These are phyloP conservation scores for Castanopsis chinensis DNA, from an alignment of 306 rosid genomes.

Conservation along the genomic window DNA sequence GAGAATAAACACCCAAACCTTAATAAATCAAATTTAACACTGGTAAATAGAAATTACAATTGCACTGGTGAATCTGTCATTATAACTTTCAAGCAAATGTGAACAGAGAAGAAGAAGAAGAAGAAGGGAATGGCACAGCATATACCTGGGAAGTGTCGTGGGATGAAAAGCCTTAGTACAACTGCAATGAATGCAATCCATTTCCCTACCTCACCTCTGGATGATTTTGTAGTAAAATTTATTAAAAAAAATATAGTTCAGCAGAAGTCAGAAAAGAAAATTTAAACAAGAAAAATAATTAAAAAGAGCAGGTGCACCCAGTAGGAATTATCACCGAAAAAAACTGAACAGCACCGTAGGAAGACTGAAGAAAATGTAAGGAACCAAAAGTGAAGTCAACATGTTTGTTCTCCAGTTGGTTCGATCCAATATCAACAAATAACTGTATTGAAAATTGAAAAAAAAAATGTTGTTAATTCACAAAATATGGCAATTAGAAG, in stretches of 20 bases:
- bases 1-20: no score
- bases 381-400: slow-evolving; percentile 78
- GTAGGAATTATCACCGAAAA: slow-evolving; percentile 44
- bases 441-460: slow-evolving; percentile 41
- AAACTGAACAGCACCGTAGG: slow-evolving; percentile 58
- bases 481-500: neutral
- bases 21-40: no score
- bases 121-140: no score
- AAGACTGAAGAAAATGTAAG: slow-evolving; percentile 85
- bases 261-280: neutral
- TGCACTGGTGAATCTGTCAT: no score
- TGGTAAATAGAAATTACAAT: no score
- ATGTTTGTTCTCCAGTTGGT: slow-evolving; percentile 93
- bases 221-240: slow-evolving; percentile 8
- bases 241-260: neutral
- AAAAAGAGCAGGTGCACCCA: neutral
- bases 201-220: slow-evolving; percentile 76
- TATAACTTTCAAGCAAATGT: no score
- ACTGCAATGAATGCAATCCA: slow-evolving; percentile 81
- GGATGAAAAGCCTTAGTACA: slow-evolving; percentile 82
- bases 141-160: slow-evolving; percentile 78
- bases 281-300: neutral
- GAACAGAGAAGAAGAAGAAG: no score
- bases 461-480: neutral
- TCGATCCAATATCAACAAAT: slow-evolving; percentile 80